Percentiles rank a stretch among this genome's conserved stretches.
phyloP scores from a whole-genome alignment of 83 land plant genomes.

The Thuja plicata region DNA sequence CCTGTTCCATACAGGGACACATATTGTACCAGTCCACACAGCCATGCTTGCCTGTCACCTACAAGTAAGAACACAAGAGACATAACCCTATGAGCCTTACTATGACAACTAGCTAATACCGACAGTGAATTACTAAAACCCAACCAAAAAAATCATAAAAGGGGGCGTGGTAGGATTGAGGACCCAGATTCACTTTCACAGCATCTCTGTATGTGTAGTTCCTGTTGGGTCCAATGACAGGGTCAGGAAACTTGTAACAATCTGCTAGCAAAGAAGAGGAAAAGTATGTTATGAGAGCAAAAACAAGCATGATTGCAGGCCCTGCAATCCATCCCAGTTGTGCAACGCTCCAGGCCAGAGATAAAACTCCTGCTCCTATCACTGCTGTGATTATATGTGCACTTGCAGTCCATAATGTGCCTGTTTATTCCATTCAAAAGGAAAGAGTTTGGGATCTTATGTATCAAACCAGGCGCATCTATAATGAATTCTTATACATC shows the following conservation, averaged over 20 bases:
- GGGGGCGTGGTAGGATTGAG: not conserved
- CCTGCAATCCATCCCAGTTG: conserved; percentile 67
- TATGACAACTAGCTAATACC: not conserved
- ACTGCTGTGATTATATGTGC: conserved; percentile 54
- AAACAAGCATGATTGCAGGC: conserved; percentile 29
- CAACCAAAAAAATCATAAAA: not conserved
- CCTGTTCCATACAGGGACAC: conserved; percentile 31
- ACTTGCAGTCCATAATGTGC: conserved; percentile 43
- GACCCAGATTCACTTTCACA: conserved; percentile 28
- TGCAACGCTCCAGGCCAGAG: conserved; percentile 55
- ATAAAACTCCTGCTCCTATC: conserved; percentile 47
- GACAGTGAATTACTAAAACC: too few relatives aligned
- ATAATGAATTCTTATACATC: not conserved
- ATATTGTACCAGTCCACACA: conserved; percentile 42
- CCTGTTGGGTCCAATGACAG: conserved; percentile 28
- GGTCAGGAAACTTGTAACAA: conserved; percentile 46
- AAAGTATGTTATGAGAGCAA: conserved; percentile 40
- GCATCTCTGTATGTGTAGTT: conserved; percentile 43
- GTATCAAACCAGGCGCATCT: not conserved
- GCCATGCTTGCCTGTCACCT: conserved; percentile 37
- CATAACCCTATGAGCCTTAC: not conserved
- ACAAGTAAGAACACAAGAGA: not conserved
- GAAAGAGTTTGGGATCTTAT: not conserved
- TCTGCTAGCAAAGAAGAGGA: conserved; percentile 42
- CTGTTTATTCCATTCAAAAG: conserved; percentile 17